These are phyloP conservation scores for Picea glauca DNA, from an alignment of 75 land plant species.

Conservation along the genomic window DNA sequence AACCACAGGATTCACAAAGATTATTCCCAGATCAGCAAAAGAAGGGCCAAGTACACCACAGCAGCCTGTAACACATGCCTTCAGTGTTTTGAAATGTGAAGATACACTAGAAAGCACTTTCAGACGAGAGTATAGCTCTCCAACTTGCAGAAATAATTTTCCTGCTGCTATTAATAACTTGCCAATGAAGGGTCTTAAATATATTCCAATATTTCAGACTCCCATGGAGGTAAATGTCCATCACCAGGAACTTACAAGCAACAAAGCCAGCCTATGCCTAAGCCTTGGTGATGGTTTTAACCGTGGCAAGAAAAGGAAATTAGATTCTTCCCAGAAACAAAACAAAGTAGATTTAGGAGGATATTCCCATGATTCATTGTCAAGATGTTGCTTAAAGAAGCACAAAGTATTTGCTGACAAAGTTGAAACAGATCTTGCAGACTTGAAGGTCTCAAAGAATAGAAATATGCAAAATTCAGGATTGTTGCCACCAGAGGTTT, in stretches of 20 bases:
- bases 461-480: not conserved
- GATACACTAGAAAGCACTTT: not conserved
- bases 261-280: not conserved
- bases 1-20: not conserved
- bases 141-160: not conserved
- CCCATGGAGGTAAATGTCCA: not conserved
- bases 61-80: not conserved
- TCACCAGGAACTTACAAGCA: not conserved
- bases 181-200: conserved; percentile 10
- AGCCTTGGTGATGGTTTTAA: not conserved
- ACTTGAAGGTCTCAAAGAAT: not conserved
- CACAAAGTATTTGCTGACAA: conserved; percentile 9
- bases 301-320: not conserved
- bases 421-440: not conserved
- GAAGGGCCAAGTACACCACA: not conserved
- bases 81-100: not conserved
- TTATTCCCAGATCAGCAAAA: not conserved
- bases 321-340: not conserved
- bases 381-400: conserved; percentile 3
- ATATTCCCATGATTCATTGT: not conserved
- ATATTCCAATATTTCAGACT: not conserved
- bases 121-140: not conserved
- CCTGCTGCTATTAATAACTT: conserved; percentile 2
- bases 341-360: not conserved
- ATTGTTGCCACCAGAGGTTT: not conserved